Base-by-base conservation (phyloP, 495 filamentous ascomycete species). In the Talaromyces liani region DNA sequence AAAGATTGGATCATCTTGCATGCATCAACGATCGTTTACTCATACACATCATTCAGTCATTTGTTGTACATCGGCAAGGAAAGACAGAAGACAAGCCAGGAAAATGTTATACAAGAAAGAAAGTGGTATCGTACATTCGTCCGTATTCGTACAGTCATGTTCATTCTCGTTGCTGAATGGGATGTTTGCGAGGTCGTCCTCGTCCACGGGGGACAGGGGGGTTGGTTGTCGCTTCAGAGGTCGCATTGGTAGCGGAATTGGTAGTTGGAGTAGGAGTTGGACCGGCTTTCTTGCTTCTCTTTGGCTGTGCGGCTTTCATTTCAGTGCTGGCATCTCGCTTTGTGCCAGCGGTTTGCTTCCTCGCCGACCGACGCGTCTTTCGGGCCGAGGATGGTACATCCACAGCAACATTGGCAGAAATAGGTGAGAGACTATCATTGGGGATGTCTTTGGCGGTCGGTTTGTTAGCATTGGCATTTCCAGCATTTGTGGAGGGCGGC, bases 321-420 rank as follows among this genome's bases (percentile, higher is more conserved):
- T 58, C 56, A 36, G n/a, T 22, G 31, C 56, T 58, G 56, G 56
- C 27, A 58, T 36, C 31, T 36, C 56, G 56, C 31, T 58, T 58
- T 22, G 14, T 58, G 16, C 31, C 14, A 7, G 27, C 56, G 5
- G 29, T 9, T 18, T 25, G 16, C 31, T 36, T 58, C 10, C 29
- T n/a, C 20, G 31, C 18, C 56, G 56, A 34, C 14, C 34, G 56
- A 6, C 56, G 56, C 31, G 56, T 58, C 27, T 58, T 22, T 22
- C 56, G 31, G 56, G 56, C 9, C 12, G 16, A 7, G 16, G 45
- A 14, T 9, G n/a, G 0, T 58, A 22, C 18, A 16, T 33, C 56
- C 27, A 36, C 56, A 33, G 27, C 2, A 20, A 36, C 4, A n/a
- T 58, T 55, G 12, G 10, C 24, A 29, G 10, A n/a, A 25, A 24